Evolutionary conservation across 2,329 filamentous ascomycete genomes (phyloP), one percentile per base, ranked within the genome.

Genomic region (Colletotrichum magnum): DNA sequence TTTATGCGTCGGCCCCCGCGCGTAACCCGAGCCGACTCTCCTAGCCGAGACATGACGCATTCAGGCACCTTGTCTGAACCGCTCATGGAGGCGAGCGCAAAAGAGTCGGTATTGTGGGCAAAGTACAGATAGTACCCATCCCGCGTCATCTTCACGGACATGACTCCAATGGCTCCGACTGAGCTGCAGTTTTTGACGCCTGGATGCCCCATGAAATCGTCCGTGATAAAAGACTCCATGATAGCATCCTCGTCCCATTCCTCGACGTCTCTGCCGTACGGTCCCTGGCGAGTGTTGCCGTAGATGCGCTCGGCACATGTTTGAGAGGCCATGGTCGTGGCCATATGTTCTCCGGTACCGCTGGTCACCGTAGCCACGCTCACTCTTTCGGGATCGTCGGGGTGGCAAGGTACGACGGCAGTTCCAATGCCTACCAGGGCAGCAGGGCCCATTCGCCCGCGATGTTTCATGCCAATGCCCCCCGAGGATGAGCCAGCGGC

Each of bases 391-490:
- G 88, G 83, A 76, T 98, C 95, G 36, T 89, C 86, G 2, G 88
- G 84, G 71, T 94, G 90, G 28, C 86, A 84, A 2, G 95, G 95
- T n/a, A 98, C 88, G 32, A 99, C 92, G 43, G 94, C 93, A 21
- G 94, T 95, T 64, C 96, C 96, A 61, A 98, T 90, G 7, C 96
- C 95, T 15, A 98, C 93, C 16, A 99, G 87, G 21, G 96, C 96
- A 41, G 96, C 97, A 39, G 96, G 96, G 0, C 96, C 97, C 71
- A 97, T 88, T 43, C 96, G 92, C 6, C 96, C 97, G 69, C 90
- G 90, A 79, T 97, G 95, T 78, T 99, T 99, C 95, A 99, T 98
- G 32, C 96, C 95, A 77, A 99, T 99, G 1, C 96, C 96, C 6
- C 96, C 96, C 16, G 97, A 99, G 2, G 96, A 99, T 2, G 96